Evolutionary conservation across 1,284 basidiomycete genomes (phyloP).

Genomic region (Ceratobasidium papillatum): DNA sequence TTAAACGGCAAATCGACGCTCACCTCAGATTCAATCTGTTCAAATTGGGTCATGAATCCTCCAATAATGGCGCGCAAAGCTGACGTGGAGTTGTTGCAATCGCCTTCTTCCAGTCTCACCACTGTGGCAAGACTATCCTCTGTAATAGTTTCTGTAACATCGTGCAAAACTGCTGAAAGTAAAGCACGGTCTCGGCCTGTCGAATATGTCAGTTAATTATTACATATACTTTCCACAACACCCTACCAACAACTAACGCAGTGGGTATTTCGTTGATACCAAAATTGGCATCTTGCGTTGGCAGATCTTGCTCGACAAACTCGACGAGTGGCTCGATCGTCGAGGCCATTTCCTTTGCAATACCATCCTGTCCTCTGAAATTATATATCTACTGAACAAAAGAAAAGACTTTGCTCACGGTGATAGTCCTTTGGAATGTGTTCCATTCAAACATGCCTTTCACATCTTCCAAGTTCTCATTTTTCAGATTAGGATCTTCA

Average conservation of each 20-base stretch:
- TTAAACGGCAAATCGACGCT: not conserved
- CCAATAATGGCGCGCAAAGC: slow-evolving; percentile 11
- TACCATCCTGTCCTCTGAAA: not conserved
- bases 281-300: slow-evolving; percentile 14
- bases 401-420: not conserved
- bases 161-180: slow-evolving; percentile 14
- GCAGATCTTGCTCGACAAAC: slow-evolving; percentile 3
- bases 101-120: slow-evolving; percentile 11
- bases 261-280: slow-evolving; percentile 27
- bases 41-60: slow-evolving; percentile 22
- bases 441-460: not conserved
- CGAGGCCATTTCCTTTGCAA: not conserved
- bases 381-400: not conserved
- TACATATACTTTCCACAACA: not conserved
- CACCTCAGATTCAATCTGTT: slow-evolving; percentile 3
- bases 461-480: not conserved
- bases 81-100: slow-evolving; percentile 22
- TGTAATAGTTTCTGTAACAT: not conserved
- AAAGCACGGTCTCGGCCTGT: slow-evolving; percentile 29
- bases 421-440: not conserved
- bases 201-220: not conserved
- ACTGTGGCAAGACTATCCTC: not conserved
- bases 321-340: slow-evolving; percentile 1
- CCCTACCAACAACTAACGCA: slow-evolving; percentile 19
- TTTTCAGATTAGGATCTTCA: not conserved